Conservation (phyloP, 768 basidiomycete genomes). For the Russula foetens region DNA sequence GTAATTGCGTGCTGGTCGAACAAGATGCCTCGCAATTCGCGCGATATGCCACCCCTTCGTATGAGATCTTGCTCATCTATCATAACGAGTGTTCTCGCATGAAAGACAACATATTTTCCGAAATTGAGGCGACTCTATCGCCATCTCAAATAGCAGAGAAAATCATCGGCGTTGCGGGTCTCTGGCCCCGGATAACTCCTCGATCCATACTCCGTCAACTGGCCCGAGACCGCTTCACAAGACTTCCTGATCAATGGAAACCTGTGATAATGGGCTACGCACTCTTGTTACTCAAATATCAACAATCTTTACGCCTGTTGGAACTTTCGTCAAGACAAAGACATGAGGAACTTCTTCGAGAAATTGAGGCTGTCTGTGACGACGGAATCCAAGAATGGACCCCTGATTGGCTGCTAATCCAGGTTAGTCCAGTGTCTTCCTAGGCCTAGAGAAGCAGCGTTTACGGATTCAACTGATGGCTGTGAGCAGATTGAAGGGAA, state of each 20-base stretch:
- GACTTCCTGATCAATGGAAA: neutral
- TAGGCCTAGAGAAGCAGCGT: neutral
- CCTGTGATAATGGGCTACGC: neutral
- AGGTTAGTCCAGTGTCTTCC: neutral
- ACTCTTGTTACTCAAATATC: constrained; percentile 2
- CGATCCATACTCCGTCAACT: constrained; percentile 14
- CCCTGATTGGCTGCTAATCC: constrained; percentile 8
- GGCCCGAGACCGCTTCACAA: constrained; percentile 17
- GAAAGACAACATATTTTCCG: neutral
- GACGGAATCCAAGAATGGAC: neutral
- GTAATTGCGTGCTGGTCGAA: neutral
- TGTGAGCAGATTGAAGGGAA: constrained; percentile 36
- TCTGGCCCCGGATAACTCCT: constrained; percentile 10
- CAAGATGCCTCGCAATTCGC: neutral
- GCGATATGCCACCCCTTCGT: neutral
- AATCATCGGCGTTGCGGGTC: neutral
- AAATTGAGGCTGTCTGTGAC: neutral
- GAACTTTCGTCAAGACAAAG: neutral
- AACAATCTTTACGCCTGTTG: neutral
- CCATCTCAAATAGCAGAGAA: neutral
- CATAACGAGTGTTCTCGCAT: neutral
- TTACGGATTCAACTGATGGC: neutral
- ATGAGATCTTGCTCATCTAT: neutral
- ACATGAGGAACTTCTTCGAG: neutral
- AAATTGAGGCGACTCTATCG: neutral